phyloP scores from a whole-genome alignment of 768 basidiomycete species.

The Pleurotus tuber-regium region DNA sequence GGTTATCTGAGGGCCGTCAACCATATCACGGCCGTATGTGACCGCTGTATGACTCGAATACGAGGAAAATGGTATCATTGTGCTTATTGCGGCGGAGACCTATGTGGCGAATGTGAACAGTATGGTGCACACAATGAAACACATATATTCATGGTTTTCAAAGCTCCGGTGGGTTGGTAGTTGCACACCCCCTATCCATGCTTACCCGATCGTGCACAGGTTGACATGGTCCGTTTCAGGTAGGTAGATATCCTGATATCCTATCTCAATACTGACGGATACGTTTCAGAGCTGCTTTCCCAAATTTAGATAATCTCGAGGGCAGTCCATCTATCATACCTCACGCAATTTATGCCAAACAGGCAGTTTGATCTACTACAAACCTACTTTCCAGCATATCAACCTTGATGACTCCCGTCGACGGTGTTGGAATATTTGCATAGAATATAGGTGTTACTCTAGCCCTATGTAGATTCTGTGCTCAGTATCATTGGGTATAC shows the following conservation, averaged over 20 bases:
- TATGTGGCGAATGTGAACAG: conserved; percentile 82
- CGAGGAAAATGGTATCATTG: conserved; percentile 91
- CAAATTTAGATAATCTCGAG: conserved; percentile 55
- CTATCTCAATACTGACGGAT: conserved; percentile 12
- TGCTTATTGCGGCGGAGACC: conserved; percentile 81
- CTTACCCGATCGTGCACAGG: conserved; percentile 38
- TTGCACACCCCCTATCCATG: neutral
- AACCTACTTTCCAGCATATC: no score
- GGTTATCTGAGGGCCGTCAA: conserved; percentile 60
- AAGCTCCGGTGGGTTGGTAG: conserved; percentile 57
- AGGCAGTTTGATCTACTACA: no score
- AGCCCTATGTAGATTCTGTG: no score
- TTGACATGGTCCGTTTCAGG: conserved; percentile 76
- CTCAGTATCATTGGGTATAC: no score
- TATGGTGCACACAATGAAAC: conserved; percentile 79
- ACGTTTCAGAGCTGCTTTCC: conserved; percentile 39
- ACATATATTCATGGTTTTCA: conserved; percentile 88
- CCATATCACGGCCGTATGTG: conserved; percentile 75
- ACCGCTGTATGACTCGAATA: conserved; percentile 80
- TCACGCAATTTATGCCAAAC: conserved; percentile 55
- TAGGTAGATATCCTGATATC: conserved; percentile 27
- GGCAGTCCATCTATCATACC: conserved; percentile 57
- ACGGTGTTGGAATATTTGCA: no score
- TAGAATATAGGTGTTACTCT: no score
- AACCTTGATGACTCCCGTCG: no score